phyloP scores from a whole-genome alignment of 257 asterid genomes.

The Primulina eburnea region DNA sequence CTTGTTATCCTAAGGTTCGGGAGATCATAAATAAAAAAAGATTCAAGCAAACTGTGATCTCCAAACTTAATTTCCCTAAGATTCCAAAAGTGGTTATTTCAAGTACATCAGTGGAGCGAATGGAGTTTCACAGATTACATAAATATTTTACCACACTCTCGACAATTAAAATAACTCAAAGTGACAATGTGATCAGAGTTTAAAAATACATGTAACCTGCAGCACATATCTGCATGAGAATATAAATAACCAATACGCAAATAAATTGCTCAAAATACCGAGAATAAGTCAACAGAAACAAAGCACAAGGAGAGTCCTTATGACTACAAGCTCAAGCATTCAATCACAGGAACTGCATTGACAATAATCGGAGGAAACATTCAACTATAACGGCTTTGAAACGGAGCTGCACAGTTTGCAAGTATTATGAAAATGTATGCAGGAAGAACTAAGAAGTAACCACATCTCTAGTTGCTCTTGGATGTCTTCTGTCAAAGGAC shows the following conservation, averaged over 20 bases:
- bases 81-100: neutral
- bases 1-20: conserved; percentile 14
- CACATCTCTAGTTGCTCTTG: neutral
- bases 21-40: conserved; percentile 1
- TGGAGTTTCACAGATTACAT: neutral
- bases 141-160: neutral
- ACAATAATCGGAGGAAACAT: neutral
- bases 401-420: neutral
- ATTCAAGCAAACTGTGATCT: conserved; percentile 6
- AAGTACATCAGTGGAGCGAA: neutral
- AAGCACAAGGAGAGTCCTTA: neutral
- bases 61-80: neutral
- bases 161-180: no score
- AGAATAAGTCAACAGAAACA: neutral
- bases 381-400: neutral
- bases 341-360: neutral
- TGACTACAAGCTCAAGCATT: neutral
- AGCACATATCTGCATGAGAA: neutral
- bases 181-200: neutral
- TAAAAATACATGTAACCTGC: neutral
- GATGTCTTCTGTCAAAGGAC: neutral
- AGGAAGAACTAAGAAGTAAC: neutral
- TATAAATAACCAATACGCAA: neutral
- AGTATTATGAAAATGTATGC: no score
- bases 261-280: neutral